Base-by-base conservation (phyloP, 2,329 filamentous ascomycete genomes). In the Stenocarpella maydis region DNA sequence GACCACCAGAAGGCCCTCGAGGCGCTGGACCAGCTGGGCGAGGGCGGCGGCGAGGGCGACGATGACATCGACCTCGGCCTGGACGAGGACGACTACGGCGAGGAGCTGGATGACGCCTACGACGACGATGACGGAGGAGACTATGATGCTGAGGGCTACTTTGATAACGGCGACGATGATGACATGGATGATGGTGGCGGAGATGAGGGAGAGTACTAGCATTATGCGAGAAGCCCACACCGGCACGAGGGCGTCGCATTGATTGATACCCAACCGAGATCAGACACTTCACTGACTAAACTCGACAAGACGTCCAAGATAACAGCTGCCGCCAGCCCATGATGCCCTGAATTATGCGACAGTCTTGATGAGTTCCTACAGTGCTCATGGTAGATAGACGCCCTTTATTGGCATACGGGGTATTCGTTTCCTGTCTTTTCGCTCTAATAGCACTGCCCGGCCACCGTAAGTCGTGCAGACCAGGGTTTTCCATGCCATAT, bases 121-220 rank as follows among this genome's bases (percentile, higher is more conserved):
- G 85, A 89, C 58, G 87, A 89, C 67, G 86, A 88, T 69, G 86
- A 87, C 60, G 87, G 85, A 1, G 87, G 87, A 9, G 87, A 89
- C 71, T 90, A 90, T 75, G 85, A 89, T 53, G 87, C 87, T 2
- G 87, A 90, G 74, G 82, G 82, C 12, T 89, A 89, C 78, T 89
- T 89, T 75, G 87, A 89, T 70, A 85, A 87, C 71, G 79, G 80
- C n/a, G 86, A 88, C 28, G 83, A 86, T 65, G 83, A 84, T 43
- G 83, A 85, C 26, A 85, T 86, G 28, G 87, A 86, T 41, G 85
- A 77, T 31, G 80, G 77, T 8, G 80, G 78, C 8, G 78, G 73
- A 47, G 75, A 76, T 39, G 78, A 77, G 63, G 75, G 69, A 37
- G 67, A 68, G 31, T 72, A 70, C 43, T 72, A 61, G 45, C n/a